phyloP scores from a whole-genome alignment of 108 stramenopile species.

The Cyclostephanos invisitatus region DNA sequence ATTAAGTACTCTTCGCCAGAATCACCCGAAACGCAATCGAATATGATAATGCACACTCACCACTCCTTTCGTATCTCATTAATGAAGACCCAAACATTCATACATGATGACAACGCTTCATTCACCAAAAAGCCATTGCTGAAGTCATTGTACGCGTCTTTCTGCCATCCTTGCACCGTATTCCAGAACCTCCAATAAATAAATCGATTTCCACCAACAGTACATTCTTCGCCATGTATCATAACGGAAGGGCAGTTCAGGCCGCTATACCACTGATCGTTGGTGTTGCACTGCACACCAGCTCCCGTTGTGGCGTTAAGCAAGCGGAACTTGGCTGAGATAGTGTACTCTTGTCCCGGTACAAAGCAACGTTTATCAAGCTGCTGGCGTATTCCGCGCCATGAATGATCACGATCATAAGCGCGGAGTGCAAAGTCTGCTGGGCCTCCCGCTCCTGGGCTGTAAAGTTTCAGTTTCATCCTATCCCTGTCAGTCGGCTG shows the following conservation, averaged over 20 bases:
- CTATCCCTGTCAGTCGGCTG: conserved; percentile 25
- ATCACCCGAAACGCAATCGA: neutral
- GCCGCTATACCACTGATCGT: conserved; percentile 18
- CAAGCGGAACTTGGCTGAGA: conserved; percentile 45
- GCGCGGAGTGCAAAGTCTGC: conserved; percentile 39
- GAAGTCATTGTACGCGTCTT: conserved; percentile 43
- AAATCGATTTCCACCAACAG: neutral
- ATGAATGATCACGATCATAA: conserved; percentile 21
- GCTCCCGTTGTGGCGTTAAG: conserved; percentile 26
- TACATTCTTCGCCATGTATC: conserved; percentile 36
- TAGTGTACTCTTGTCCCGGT: conserved; percentile 32
- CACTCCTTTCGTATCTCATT: conserved; percentile 31
- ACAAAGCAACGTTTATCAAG: conserved; percentile 46
- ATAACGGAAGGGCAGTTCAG: conserved; percentile 45
- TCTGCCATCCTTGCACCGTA: conserved; percentile 27
- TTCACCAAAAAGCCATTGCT: conserved; percentile 27
- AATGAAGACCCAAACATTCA: conserved; percentile 28
- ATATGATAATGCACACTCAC: conserved; percentile 4
- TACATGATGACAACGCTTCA: conserved; percentile 34
- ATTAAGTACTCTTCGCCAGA: neutral
- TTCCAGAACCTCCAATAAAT: conserved; percentile 41
- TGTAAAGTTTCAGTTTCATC: conserved; percentile 19
- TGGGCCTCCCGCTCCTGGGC: conserved; percentile 18
- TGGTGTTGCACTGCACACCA: conserved; percentile 37
- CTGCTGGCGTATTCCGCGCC: conserved; percentile 33